Evolutionary conservation across 2,329 filamentous ascomycete species (phyloP).

Genomic region (Colletotrichum sp.): DNA sequence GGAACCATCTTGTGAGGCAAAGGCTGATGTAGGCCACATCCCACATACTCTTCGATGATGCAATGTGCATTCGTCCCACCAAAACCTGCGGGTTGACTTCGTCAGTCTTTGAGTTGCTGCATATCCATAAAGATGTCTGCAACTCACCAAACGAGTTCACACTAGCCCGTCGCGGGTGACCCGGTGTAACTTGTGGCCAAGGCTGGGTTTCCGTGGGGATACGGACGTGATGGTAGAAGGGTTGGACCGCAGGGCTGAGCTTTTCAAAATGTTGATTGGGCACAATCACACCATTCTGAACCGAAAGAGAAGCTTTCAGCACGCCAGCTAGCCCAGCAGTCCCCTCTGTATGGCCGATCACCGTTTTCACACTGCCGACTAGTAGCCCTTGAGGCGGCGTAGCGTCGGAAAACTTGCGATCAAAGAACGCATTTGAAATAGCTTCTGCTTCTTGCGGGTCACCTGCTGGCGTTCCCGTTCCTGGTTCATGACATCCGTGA

Average conservation of each 20-base stretch:
- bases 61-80: conserved; percentile 5
- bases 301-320: conserved; percentile 25
- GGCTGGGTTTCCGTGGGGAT: conserved; percentile 21
- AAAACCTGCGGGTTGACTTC: neutral
- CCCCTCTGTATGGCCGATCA: conserved; percentile 31
- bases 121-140: neutral
- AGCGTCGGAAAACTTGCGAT: neutral
- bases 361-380: conserved; percentile 31
- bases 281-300: conserved; percentile 25
- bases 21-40: neutral
- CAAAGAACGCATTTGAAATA: conserved; percentile 21
- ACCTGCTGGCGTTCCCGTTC: conserved; percentile 42
- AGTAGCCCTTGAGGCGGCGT: neutral
- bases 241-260: conserved; percentile 30
- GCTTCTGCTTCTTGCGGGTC: conserved; percentile 40
- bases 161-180: neutral
- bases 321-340: conserved; percentile 30
- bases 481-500: conserved; percentile 7
- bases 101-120: neutral
- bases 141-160: conserved; percentile 40
- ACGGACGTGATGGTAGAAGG: conserved; percentile 23
- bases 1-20: neutral
- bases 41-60: neutral
- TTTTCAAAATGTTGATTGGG: conserved; percentile 34
- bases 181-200: neutral